Base-by-base conservation (phyloP, 768 basidiomycete genomes). In the Postia placenta region DNA sequence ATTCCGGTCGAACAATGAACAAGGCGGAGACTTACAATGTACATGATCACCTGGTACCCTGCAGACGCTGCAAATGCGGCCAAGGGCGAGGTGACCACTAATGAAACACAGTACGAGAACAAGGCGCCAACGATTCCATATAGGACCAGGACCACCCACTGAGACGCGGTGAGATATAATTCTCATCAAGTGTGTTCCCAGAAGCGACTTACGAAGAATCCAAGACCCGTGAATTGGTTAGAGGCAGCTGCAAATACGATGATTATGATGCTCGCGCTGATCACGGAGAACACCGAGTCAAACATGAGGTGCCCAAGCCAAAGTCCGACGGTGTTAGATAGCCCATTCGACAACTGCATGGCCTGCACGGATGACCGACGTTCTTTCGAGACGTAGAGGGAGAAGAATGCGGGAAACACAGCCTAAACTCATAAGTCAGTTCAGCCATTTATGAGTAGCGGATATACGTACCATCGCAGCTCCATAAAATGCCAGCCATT, bases 251-350 rank as follows among this genome's bases (percentile, higher is more conserved):
- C 78, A 55, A 83, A 87, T 5, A 88, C 57, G 37, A 87, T 75
- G 15, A 75, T 69, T 39, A 87, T 77, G 44, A 87, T 66, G 1
- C 83, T 83, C 1, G 87, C 74, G 19, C 79, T 61, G n/a, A 83
- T 64, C 14, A 83, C 55, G 3, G 77, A 74, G 50, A 78, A 74
- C 9, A 85, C 72, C 6, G 78, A 72, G 57, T 91, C 88, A 63
- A 85, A 87, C 59, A 85, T 67, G 14, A 89, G 71, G 64, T 91
- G 88, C 2, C 88, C 88, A 2, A 91, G 67, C 85, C 87, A 88
- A 38, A 90, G 68, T 2, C 83, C 85, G 42, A 80, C 62, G 17
- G 85, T 81, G 56, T 87, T 72, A 1, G 80, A 73, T 23, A 89
- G 64, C 1, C 87, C 87, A 61, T 90, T 87, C 28, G 83, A 85